Evolutionary conservation across 192 early-diverging fungal genomes (phyloP), one percentile per base, ranked within the genome.

Genomic region (Geranomyces michiganensis): DNA sequence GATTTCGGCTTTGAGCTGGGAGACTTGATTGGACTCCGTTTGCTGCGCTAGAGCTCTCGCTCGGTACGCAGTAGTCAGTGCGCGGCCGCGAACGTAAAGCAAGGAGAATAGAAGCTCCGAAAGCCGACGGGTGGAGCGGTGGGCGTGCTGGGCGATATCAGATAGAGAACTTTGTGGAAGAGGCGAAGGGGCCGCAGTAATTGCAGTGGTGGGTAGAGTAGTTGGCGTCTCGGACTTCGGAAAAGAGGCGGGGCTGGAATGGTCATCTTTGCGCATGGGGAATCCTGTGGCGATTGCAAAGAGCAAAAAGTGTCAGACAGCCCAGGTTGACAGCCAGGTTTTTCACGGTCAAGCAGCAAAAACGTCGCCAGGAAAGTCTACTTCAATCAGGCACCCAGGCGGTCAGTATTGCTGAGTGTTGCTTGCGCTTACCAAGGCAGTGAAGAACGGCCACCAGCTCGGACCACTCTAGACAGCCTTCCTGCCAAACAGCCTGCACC

Each of bases 41-140:
- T 67, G 27, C 9, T 53, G 51, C 15, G 24, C 15, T 4, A 26
- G 12, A 22, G 3, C 15, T 67, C 29, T 67, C 6, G 49, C 15
- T 15, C 49, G 65, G 49, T 67, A 67, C 14, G 49, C 49, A 4
- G 46, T 32, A 2, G 65, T 55, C 24, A 67, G 47, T 19, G 33
- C 51, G 27, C 65, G 65, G 45, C 65, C 65, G 49, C 65, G 65
- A 22, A 67, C 65, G 49, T 67, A 67, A 17, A 67, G 65, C 6
- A 67, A 26, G 1, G 65, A 19, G 27, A 67, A 67, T 48, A 67
- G 32, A 1, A 67, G 49, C 32, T 48, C 45, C 3, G 65, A 67
- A 21, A 67, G 65, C 26, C 65, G n/a, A 27, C 65, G 65, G 15
- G 65, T 53, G 27, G 46, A 53, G 19, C 65, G 65, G 49, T 55